Conservation (phyloP, 495 filamentous ascomycete genomes). For the Penicillium canescens region DNA sequence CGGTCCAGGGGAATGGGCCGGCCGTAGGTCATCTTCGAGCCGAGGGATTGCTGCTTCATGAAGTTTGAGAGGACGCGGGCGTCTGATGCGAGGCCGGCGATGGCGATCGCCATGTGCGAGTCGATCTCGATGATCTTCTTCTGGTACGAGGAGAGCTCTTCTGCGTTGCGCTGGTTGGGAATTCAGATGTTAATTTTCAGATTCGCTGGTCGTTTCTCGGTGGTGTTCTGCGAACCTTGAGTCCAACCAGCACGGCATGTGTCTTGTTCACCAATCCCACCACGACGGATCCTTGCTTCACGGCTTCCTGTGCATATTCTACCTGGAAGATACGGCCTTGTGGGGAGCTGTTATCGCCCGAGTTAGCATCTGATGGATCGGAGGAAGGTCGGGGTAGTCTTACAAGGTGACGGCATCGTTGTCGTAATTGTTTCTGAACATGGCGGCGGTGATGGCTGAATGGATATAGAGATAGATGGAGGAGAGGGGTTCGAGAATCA, state of each 20-base stretch:
- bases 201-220: neutral
- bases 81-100: slow-evolving; percentile 96
- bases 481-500: slow-evolving; percentile 5
- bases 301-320: slow-evolving; percentile 97
- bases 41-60: slow-evolving; percentile 98
- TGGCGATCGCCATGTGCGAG: slow-evolving; percentile 90
- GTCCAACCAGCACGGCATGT: slow-evolving; percentile 90
- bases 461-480: slow-evolving; percentile 5
- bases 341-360: slow-evolving; percentile 68
- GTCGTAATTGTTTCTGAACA: slow-evolving; percentile 99
- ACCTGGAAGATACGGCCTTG: slow-evolving; percentile 99
- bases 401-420: slow-evolving; percentile 99
- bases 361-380: slow-evolving; percentile 22
- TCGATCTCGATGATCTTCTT: slow-evolving; percentile 99
- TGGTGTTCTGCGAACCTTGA: slow-evolving; percentile 69
- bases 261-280: slow-evolving; percentile 97
- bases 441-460: slow-evolving; percentile 41
- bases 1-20: slow-evolving; percentile 86
- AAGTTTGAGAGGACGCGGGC: slow-evolving; percentile 99
- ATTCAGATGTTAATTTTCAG: slow-evolving; percentile 7
- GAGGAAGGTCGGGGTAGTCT: slow-evolving; percentile 39
- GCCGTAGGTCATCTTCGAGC: slow-evolving; percentile 91
- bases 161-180: slow-evolving; percentile 80
- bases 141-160: slow-evolving; percentile 99
- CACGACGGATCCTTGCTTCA: slow-evolving; percentile 98